Percentiles rank a stretch among this genome's conserved stretches.
These are phyloP conservation scores for Lodderomyces oxycetoniae DNA, from an alignment of 1,139 yeast species.

Conservation along the genomic window DNA sequence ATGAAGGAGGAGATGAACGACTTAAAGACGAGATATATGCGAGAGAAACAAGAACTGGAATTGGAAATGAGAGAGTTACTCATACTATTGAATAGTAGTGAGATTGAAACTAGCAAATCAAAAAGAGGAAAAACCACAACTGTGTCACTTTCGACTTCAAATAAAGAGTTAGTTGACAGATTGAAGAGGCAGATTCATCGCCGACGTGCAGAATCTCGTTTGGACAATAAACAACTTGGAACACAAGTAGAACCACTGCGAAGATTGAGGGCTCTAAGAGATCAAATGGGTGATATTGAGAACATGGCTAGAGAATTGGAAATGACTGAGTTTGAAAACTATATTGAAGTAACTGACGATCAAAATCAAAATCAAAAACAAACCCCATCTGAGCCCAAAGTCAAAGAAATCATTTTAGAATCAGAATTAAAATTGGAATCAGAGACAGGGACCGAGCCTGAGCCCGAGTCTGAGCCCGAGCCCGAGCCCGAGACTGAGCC, in stretches of 20 bases:
- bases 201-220: conserved; percentile 57
- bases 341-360: conserved; percentile 18
- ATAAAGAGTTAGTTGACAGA: conserved; percentile 43
- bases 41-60: conserved; percentile 83
- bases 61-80: conserved; percentile 82
- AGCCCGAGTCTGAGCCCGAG: conserved; percentile 18
- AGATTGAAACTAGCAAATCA: conserved; percentile 26
- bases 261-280: conserved; percentile 68
- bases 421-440: conserved; percentile 14
- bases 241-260: conserved; percentile 71
- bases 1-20: conserved; percentile 67
- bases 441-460: conserved; percentile 11
- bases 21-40: conserved; percentile 59
- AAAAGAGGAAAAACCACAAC: conserved; percentile 27
- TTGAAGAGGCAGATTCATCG: conserved; percentile 58
- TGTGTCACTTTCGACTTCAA: conserved; percentile 34
- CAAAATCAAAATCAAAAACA: conserved; percentile 7
- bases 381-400: conserved; percentile 15
- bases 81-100: conserved; percentile 49
- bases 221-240: conserved; percentile 53
- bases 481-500: conserved; percentile 19
- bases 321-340: conserved; percentile 67
- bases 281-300: conserved; percentile 82
- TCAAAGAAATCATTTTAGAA: conserved; percentile 6
- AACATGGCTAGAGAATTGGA: conserved; percentile 83